Base-by-base conservation (phyloP, 768 basidiomycete species). In the Mrakia frigida region DNA sequence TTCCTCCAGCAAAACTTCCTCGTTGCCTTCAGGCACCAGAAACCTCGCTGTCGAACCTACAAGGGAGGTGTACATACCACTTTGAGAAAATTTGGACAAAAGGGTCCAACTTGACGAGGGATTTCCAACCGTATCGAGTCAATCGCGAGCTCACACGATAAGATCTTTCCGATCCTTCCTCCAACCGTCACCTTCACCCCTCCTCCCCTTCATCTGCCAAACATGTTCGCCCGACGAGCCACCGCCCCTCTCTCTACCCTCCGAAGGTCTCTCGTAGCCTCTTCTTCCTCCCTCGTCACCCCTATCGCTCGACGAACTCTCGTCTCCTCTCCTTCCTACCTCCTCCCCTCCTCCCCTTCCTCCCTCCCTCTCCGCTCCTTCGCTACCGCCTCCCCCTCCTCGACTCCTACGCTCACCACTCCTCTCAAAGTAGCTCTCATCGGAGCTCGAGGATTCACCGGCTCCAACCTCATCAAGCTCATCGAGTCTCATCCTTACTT, bases 391-490 rank as follows among this genome's bases (percentile, higher is more conserved):
- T 79, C 81, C 43, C 76, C 81, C 56, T 79, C 81, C 33, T 28
- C 80, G 2, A 86, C 88, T 3, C 86, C 86, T 0, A 86, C 87
- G 16, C 85, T 88, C 60, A 88, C 88, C 0, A 89, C 90, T 77
- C 87, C 88, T n/a, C 98, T 96, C 83, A 89, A 90, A 61, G 88
- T 98, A n/a, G 96, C 89, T 0, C 87, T 99, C 65, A 94, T 99
- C 80, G 97, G 97, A 75, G 97, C 95, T 18, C 89, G 97, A 39
- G 97, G 97, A 33, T 98, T 88, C 85, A 99, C 97, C 0, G 97
- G 97, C 68, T 92, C 94, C 82, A 91, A 94, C 53, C 86, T 99
- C 79, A 93, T 93, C 63, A 88, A 88, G 11, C 87, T 98, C n/a
- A 86, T 98, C 77, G 90, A 93, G 77, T 80, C 82, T n/a, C 97